These are phyloP conservation scores for Phytophthora sojae DNA, from an alignment of 352 stramenopile species.

Conservation along the genomic window DNA sequence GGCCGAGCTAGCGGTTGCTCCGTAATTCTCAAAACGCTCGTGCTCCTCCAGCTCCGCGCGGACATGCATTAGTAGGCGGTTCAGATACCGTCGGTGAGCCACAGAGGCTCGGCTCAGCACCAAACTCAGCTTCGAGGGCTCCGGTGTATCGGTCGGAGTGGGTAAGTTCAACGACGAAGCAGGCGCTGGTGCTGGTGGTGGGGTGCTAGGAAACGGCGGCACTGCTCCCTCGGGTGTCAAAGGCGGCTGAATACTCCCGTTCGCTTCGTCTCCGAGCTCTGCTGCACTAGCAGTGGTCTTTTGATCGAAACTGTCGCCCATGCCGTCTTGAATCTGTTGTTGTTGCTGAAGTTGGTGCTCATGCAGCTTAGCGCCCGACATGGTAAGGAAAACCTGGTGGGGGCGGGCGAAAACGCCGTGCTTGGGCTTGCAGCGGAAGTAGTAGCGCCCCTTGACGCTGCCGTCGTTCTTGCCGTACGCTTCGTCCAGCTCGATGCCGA, in stretches of 20 bases:
- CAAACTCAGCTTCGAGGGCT: conserved; percentile 68
- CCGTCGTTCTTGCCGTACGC: conserved; percentile 86
- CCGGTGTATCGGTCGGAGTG: conserved; percentile 37
- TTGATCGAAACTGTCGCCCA: conserved; percentile 26
- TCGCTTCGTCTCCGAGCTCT: conserved; percentile 32
- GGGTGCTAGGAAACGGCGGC: conserved; percentile 28
- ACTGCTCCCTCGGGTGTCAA: conserved; percentile 23
- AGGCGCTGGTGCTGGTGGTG: conserved; percentile 32
- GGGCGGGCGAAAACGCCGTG: conserved; percentile 82
- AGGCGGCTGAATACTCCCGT: conserved; percentile 33
- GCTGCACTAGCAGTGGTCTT: conserved; percentile 35
- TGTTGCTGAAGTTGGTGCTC: conserved; percentile 59
- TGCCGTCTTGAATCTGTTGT: conserved; percentile 36
- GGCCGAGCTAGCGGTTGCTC: conserved; percentile 76
- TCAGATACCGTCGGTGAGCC: conserved; percentile 78
- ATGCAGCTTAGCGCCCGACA: conserved; percentile 60
- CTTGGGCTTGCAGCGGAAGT: conserved; percentile 82
- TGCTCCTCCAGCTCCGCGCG: conserved; percentile 78
- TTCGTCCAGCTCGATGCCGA: conserved; percentile 83
- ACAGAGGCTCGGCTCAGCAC: conserved; percentile 68
- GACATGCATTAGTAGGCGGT: conserved; percentile 71
- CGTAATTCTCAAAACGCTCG: conserved; percentile 79
- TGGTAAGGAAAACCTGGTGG: conserved; percentile 80
- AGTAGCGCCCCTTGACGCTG: conserved; percentile 81
- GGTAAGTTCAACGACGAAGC: conserved; percentile 19